Evolutionary conservation across 2,329 filamentous ascomycete genomes (phyloP).

Genomic region (Fusarium avenaceum): DNA sequence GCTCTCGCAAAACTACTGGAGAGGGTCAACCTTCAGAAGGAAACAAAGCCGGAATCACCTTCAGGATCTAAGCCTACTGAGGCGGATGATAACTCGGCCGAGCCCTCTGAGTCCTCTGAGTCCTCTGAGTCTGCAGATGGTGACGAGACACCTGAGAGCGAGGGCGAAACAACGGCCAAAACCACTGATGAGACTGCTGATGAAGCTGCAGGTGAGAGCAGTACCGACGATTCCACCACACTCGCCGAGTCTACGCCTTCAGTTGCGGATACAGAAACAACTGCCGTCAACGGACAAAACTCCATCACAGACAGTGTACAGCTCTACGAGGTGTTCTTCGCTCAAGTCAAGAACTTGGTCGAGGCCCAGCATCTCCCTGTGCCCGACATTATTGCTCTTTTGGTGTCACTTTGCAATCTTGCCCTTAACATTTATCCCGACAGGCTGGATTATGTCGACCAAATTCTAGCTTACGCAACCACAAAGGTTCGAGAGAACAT

Average conservation of each 20-base stretch:
- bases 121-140: constrained; percentile 51
- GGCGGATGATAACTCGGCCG: constrained; percentile 47
- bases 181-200: constrained; percentile 43
- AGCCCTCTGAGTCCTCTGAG: constrained; percentile 48
- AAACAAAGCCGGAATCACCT: constrained; percentile 49
- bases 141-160: constrained; percentile 36
- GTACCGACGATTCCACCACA: constrained; percentile 52
- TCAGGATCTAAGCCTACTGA: constrained; percentile 42
- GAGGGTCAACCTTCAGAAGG: constrained; percentile 78
- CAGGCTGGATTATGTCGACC: constrained; percentile 92
- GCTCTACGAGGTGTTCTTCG: constrained; percentile 97
- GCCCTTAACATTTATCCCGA: constrained; percentile 97
- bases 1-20: constrained; percentile 84
- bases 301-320: constrained; percentile 76
- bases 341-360: constrained; percentile 93
- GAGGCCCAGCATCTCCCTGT: constrained; percentile 92
- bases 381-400: constrained; percentile 91
- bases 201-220: constrained; percentile 34
- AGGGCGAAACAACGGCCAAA: constrained; percentile 33
- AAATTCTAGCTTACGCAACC: constrained; percentile 89
- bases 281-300: constrained; percentile 62
- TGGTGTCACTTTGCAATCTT: constrained; percentile 94
- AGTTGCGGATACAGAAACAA: constrained; percentile 62
- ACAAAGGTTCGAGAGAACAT: constrained; percentile 88
- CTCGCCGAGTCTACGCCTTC: constrained; percentile 55